A percentile compares a stretch with the other conserved stretches of the same genome.
Conservation (phyloP, 371 early-diverging fungal species). For the Mortierella sp. region DNA sequence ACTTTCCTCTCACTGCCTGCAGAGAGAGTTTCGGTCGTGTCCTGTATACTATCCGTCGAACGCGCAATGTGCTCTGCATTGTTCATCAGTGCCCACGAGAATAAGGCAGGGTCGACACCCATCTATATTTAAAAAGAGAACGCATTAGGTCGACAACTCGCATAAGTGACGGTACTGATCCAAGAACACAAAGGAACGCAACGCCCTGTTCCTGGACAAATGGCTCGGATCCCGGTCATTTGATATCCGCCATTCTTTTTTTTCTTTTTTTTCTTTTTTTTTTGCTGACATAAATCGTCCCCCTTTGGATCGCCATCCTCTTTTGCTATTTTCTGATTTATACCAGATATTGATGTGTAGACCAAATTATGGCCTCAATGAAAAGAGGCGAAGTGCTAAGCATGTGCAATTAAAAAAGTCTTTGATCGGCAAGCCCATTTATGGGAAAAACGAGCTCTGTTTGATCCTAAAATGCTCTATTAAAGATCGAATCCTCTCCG, state of each 20-base stretch:
- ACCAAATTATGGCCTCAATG: not conserved
- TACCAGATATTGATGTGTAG: not conserved
- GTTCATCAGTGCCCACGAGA: conserved; percentile 80
- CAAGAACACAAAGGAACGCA: not conserved
- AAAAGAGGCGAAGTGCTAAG: not conserved
- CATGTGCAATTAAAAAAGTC: not conserved
- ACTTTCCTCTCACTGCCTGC: conserved; percentile 14
- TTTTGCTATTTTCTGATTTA: too few relatives aligned
- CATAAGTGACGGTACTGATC: not conserved
- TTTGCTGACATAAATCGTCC: not conserved
- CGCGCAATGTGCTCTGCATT: conserved; percentile 74
- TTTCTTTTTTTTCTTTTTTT: not conserved
- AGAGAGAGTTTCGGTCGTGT: not conserved
- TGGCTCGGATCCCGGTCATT: not conserved
- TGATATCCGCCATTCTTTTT: not conserved
- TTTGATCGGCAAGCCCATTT: conserved; percentile 15
- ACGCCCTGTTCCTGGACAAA: not conserved
- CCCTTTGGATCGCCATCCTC: too few relatives aligned
- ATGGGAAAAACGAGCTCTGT: conserved; percentile 9
- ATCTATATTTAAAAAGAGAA: conserved; percentile 15
- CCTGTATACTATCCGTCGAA: conserved; percentile 41
- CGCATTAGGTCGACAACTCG: too few relatives aligned
- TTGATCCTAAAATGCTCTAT: not conserved
- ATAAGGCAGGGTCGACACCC: conserved; percentile 68
- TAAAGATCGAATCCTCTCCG: not conserved